Evolutionary conservation across 805 yeast species (phyloP), one percentile per base, ranked within the genome.

Genomic region (Starmerella stellata): DNA sequence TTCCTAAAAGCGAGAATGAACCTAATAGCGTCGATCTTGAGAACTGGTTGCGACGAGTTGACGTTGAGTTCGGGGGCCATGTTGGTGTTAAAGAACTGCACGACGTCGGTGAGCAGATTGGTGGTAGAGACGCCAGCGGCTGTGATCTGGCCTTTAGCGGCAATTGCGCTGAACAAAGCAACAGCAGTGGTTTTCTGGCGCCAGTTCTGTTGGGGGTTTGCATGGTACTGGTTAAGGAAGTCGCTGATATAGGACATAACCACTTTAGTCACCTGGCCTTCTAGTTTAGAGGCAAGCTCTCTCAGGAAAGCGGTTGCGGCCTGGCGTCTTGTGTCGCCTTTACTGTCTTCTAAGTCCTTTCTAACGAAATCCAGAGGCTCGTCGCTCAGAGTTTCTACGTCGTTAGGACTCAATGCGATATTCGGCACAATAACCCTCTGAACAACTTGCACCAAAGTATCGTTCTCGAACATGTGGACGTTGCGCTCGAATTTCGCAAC

Each of bases 341-440:
- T 96, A 0, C 93, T 75, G 4, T 96, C 96, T 59, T 92, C 98
- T 34, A 92, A 64, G 57, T 90, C 98, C 44, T 93, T 69, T 52
- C 96, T 70, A 17, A 85, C 85, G 54, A 68, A 90, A 51, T 81
- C 92, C 39, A 90, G 77, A 28, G 98, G 98, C 54, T 90, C 98
- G 59, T 90, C 98, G 58, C 90, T 98, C 57, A 90, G 87, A 44
- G 76, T 58, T 57, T 92, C 98, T 52, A 81, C 82, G 54, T 90
- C 99, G 2, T 78, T 66, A 41, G 78, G 87, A 52, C 96, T 73
- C 43, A 90, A 67, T 9, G 75, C 69, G 49, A 85, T 74, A 56
- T 90, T 90, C 29, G 98, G 98, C 45, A 90, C 65, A 37, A 90
- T 74, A 45, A 90, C 78, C 49, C 78, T 76, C 51, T 78, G 80